Evolutionary conservation across 2,329 filamentous ascomycete species (phyloP).

Genomic region (Sclerotinia spermophila): DNA sequence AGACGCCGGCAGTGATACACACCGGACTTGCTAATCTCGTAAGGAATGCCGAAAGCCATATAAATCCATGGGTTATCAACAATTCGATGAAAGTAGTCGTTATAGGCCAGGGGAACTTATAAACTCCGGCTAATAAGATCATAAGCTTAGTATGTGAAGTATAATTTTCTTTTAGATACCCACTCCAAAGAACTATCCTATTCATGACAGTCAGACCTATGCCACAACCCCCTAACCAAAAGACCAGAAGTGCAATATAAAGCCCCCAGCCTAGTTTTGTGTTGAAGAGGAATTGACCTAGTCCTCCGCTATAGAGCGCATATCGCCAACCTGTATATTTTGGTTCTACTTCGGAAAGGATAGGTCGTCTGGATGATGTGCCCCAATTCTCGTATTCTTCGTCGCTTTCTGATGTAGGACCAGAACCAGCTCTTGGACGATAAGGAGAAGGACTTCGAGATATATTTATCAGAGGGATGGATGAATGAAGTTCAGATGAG

Average conservation of each 20-base stretch:
- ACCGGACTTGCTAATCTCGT: constrained; percentile 44
- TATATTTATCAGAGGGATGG: constrained; percentile 45
- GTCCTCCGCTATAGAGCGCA: constrained; percentile 41
- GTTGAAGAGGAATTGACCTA: constrained; percentile 48
- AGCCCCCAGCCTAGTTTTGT: constrained; percentile 47
- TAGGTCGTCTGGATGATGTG: constrained; percentile 38
- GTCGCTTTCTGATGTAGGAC: constrained; percentile 41
- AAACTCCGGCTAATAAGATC: constrained; percentile 42
- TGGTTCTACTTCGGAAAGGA: constrained; percentile 29
- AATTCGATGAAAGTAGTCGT: constrained; percentile 49
- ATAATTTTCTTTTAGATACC: constrained; percentile 35
- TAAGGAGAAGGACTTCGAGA: constrained; percentile 45
- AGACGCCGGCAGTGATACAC: constrained; percentile 39
- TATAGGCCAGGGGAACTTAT: constrained; percentile 51
- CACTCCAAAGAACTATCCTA: constrained; percentile 48
- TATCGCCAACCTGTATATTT: constrained; percentile 37
- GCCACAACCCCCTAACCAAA: constrained; percentile 46
- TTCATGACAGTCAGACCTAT: constrained; percentile 49
- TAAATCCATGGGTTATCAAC: constrained; percentile 46
- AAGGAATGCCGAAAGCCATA: constrained; percentile 46
- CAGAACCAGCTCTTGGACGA: constrained; percentile 42
- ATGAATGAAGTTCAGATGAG: constrained; percentile 28
- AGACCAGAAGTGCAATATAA: constrained; percentile 45
- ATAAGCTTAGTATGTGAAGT: constrained; percentile 35
- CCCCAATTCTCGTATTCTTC: constrained; percentile 42